Evolutionary conservation across 352 stramenopile species (phyloP), one percentile per base, ranked within the genome.

Genomic region (Aphanomyces cochlioides): DNA sequence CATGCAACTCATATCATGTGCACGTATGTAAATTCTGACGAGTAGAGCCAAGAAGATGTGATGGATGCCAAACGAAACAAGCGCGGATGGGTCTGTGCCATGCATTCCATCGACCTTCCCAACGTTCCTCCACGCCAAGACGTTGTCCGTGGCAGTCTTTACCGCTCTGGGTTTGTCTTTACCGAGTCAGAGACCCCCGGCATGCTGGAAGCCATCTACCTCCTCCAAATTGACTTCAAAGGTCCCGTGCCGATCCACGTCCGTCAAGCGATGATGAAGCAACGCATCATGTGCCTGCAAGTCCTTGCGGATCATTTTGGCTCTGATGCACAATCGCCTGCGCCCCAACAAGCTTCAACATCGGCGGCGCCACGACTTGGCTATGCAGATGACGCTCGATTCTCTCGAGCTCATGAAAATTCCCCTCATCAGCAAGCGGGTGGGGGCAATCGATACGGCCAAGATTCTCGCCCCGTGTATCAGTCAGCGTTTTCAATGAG

Each of bases 71-170:
- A 82, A 59, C 81, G 80, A 4, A 87, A 85, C 67, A 81, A 88
- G 0, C 73, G 75, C 13, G 87, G 87, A 8, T 94, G 91, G 58
- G 82, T 78, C 47, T 82, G 84, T 0, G 92, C 84, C 61, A 73
- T 88, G 50, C 87, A 94, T 73, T 93, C 85, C 39, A 86, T 94
- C 64, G 92, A 92, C 72, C 90, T 94, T 72, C 85, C 90, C 67
- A 89, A 78, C 70, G 92, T 84, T 12, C 85, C 87, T 0, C 84
- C 88, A 72, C 77, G 74, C 10, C 85, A 92, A 61, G 81, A 82
- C 8, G 90, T 89, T 45, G 85, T 94, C 38, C 78, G 85, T 28
- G 87, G 82, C 7, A 92, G 83, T 69, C 89, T 94, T 75, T 94
- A 94, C 68, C 83, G 87, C n/a, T 94, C 85, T 4, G 87, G 87